Percentiles rank a stretch among this genome's conserved stretches.
These are phyloP conservation scores for Saccharomycopsis phalli DNA, from an alignment of 1,139 yeast genomes.

Conservation along the genomic window DNA sequence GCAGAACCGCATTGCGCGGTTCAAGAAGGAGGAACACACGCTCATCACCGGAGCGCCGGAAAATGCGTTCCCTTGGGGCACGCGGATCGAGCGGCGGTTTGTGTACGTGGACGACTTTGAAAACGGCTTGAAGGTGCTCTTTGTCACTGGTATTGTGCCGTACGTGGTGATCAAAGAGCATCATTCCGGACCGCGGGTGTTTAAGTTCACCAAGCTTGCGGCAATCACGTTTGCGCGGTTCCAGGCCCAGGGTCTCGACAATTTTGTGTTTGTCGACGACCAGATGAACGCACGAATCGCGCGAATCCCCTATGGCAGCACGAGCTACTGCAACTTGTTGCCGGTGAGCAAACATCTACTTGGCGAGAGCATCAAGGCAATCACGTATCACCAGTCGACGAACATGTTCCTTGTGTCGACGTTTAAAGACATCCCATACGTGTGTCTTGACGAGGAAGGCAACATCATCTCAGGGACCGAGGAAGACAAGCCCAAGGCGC, in stretches of 20 bases:
- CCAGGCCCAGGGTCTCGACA: slow-evolving; percentile 27
- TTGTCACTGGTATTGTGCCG: slow-evolving; percentile 72
- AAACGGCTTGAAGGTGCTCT: slow-evolving; percentile 50
- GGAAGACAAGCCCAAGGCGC: slow-evolving; percentile 44
- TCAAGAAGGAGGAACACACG: slow-evolving; percentile 40
- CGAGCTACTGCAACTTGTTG: slow-evolving; percentile 51
- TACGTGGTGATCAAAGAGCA: slow-evolving; percentile 57
- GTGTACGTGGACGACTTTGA: slow-evolving; percentile 46
- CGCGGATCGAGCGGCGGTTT: slow-evolving; percentile 59
- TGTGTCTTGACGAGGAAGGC: slow-evolving; percentile 71
- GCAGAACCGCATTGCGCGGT: slow-evolving; percentile 35
- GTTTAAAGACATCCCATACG: slow-evolving; percentile 48
- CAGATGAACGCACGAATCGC: slow-evolving; percentile 66
- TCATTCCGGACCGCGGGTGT: slow-evolving; percentile 58
- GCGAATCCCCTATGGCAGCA: slow-evolving; percentile 35
- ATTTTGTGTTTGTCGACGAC: slow-evolving; percentile 67
- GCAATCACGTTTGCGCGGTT: slow-evolving; percentile 55
- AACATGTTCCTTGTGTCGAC: slow-evolving; percentile 62
- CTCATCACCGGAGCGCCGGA: slow-evolving; percentile 67
- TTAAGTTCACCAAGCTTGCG: slow-evolving; percentile 57
- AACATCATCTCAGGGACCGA: slow-evolving; percentile 54
- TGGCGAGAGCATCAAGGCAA: slow-evolving; percentile 58
- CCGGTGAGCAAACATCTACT: slow-evolving; percentile 48
- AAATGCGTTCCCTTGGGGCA: slow-evolving; percentile 62
- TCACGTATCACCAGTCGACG: slow-evolving; percentile 66